These are phyloP conservation scores for Kodamaea nitidulidarum DNA, from an alignment of 805 yeast genomes.

Conservation along the genomic window DNA sequence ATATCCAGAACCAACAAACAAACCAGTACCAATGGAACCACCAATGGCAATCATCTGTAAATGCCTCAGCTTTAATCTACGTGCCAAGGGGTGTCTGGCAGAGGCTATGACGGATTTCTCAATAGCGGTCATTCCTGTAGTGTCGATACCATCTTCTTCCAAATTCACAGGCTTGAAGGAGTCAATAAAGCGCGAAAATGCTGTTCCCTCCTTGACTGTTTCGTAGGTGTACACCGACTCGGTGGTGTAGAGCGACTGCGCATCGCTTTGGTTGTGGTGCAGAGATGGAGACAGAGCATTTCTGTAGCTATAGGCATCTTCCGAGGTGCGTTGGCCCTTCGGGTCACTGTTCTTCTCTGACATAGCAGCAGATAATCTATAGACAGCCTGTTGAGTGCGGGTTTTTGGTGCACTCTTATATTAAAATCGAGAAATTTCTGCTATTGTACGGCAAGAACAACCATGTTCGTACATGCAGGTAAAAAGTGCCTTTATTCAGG, in stretches of 20 bases:
- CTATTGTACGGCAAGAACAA: not conserved
- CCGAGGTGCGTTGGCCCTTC: conserved; percentile 1
- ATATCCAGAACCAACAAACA: conserved; percentile 47
- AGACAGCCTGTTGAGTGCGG: not conserved
- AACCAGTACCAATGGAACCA: conserved; percentile 80
- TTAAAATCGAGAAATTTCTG: not conserved
- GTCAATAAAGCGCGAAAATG: conserved; percentile 24
- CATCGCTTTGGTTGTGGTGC: not conserved
- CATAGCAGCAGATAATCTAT: not conserved
- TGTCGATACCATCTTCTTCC: conserved; percentile 25
- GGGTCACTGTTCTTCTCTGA: conserved; percentile 3
- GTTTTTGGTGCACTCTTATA: not conserved
- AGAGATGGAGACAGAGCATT: conserved; percentile 9
- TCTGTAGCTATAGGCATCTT: conserved; percentile 12
- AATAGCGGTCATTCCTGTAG: conserved; percentile 31
- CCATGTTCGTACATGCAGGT: not conserved
- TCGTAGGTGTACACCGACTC: conserved; percentile 11
- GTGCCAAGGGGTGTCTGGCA: conserved; percentile 40
- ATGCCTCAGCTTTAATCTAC: conserved; percentile 45
- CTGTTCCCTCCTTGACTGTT: conserved; percentile 14
- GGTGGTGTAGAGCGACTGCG: conserved; percentile 6
- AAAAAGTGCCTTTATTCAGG: not conserved
- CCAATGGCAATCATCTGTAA: conserved; percentile 77
- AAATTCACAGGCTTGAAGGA: conserved; percentile 37
- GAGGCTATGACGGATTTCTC: conserved; percentile 39